Percentiles rank a stretch among this genome's conserved stretches.
Conservation (phyloP, 2,329 filamentous ascomycete genomes). For the Epichloe uncinata region DNA sequence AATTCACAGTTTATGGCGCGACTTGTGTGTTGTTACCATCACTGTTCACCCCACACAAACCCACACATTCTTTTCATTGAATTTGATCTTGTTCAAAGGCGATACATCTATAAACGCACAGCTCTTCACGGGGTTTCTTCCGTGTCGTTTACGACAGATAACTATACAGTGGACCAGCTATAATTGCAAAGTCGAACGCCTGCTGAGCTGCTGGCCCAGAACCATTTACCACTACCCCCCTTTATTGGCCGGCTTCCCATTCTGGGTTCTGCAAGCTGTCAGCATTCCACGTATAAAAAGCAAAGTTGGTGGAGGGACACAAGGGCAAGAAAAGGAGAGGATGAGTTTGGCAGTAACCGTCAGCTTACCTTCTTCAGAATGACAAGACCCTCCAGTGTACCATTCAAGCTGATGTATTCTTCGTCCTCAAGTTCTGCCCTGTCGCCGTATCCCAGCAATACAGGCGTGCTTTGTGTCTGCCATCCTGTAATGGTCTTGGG, state of each 20-base stretch:
- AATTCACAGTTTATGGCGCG: not conserved
- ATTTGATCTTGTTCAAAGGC: not conserved
- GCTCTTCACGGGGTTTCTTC: too few relatives aligned
- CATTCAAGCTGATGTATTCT: constrained; percentile 86
- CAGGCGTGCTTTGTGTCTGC: constrained; percentile 99
- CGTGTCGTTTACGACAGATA: constrained; percentile 9
- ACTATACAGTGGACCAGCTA: constrained; percentile 19
- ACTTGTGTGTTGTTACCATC: too few relatives aligned
- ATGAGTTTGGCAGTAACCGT: not conserved
- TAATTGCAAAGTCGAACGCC: not conserved
- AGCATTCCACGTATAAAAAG: constrained; percentile 2
- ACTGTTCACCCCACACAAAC: too few relatives aligned
- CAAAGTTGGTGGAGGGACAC: too few relatives aligned
- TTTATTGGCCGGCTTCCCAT: constrained; percentile 26
- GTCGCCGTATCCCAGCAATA: constrained; percentile 87
- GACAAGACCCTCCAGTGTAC: constrained; percentile 83
- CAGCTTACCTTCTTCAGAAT: constrained; percentile 83
- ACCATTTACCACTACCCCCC: constrained; percentile 1
- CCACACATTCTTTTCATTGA: not conserved
- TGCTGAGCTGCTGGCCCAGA: constrained; percentile 2
- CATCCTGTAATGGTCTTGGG: constrained; percentile 99
- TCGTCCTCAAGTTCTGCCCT: constrained; percentile 95
- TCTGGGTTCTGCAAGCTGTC: constrained; percentile 24
- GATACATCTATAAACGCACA: too few relatives aligned
- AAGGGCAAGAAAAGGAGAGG: not conserved